Conservation (phyloP, 345 rosid genomes). For the Ailanthus altissimus region DNA sequence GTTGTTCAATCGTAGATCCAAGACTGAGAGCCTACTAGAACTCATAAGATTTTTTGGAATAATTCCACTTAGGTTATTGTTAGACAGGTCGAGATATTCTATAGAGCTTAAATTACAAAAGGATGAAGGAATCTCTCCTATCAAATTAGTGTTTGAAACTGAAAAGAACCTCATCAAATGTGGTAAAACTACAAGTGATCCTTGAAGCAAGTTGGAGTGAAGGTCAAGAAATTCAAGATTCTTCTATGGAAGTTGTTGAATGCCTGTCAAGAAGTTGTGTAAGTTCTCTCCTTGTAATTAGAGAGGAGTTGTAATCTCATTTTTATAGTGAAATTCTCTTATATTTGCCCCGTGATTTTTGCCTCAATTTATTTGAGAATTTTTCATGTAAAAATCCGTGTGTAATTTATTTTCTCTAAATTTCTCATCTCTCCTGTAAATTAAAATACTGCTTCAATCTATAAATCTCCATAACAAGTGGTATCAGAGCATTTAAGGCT, state of each 20-base stretch:
- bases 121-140: background rate
- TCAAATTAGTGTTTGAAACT: background rate
- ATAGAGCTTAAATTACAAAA: background rate
- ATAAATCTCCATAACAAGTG: too few relatives aligned
- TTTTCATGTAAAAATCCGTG: too few relatives aligned
- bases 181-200: background rate
- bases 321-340: too few relatives aligned
- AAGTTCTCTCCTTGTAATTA: too few relatives aligned
- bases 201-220: background rate
- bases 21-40: background rate
- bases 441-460: too few relatives aligned
- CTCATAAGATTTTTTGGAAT: background rate
- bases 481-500: too few relatives aligned
- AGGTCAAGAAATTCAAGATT: background rate
- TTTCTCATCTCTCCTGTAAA: too few relatives aligned
- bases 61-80: background rate
- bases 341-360: too few relatives aligned
- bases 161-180: too few relatives aligned
- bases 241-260: background rate
- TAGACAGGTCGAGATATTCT: constrained; percentile 22
- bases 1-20: background rate
- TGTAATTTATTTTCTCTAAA: too few relatives aligned
- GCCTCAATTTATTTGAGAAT: too few relatives aligned
- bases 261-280: background rate
- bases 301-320: too few relatives aligned